Conservation (phyloP, 208 protist genomes). For the Trichomonas vaginalis region DNA sequence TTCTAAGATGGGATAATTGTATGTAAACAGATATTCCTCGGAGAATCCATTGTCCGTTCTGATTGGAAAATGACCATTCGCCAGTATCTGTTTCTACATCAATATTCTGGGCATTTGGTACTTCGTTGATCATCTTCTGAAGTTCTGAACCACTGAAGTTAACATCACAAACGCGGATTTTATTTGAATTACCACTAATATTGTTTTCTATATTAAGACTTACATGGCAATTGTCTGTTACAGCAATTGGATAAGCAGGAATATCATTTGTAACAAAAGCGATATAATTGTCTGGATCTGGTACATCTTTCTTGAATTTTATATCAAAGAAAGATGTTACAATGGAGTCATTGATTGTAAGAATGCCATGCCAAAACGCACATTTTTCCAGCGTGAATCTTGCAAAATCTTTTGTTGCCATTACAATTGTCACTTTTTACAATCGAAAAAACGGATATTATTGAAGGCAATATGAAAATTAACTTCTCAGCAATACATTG, state of each 20-base stretch:
- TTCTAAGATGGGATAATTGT: not conserved
- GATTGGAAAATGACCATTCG: not conserved
- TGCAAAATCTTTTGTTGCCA: not conserved
- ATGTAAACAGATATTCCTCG: not conserved
- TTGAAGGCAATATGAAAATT: no score
- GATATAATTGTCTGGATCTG: not conserved
- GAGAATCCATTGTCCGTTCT: not conserved
- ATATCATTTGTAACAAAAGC: not conserved
- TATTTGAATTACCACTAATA: not conserved
- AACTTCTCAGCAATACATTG: no score
- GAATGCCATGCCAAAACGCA: not conserved
- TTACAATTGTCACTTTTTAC: not conserved
- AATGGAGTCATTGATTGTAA: not conserved
- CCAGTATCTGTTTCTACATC: not conserved
- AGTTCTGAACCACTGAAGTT: not conserved
- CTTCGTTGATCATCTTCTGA: not conserved
- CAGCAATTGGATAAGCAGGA: not conserved
- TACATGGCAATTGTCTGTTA: not conserved
- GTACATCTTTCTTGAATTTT: not conserved
- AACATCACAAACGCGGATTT: not conserved
- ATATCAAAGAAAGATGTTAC: not conserved
- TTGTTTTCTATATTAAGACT: constrained; percentile 12
- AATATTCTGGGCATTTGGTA: not conserved
- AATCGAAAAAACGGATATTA: no score
- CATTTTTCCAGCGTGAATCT: not conserved